Base-by-base conservation (phyloP, 768 basidiomycete species). In the Naematelia aurantialba region DNA sequence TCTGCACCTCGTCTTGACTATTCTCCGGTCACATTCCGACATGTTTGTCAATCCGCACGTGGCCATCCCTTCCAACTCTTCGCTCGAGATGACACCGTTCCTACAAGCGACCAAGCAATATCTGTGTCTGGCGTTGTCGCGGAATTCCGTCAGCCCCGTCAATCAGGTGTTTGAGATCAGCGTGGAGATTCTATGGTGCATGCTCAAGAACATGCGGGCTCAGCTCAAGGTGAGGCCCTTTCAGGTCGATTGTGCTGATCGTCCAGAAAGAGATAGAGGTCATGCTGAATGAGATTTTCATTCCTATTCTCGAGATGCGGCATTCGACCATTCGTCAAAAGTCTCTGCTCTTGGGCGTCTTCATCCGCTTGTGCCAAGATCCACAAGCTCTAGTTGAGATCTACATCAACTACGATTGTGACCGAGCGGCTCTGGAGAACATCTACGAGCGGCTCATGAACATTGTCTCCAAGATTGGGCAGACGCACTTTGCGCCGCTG, bases 361-460 rank as follows among this genome's bases (percentile, higher is more conserved):
- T 96, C 87, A 76, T 94, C 27, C 85, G 89, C 44, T 79, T 99
- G 14, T 93, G 89, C 70, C 89, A 94, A 75, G 96, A 98, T 71
- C 92, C 96, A 1, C 96, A 98, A 76, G 92, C 94, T 8, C 81
- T 99, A 19, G 96, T 99, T 27, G 96, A 99, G 76, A 85, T 98
- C 58, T 99, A 98, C 79, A 86, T 99, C 75, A 99, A 99, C 76
- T 99, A 99, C 73, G 96, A 99, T 73, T 99, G 96, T 74, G 96
- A 99, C 72, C 85, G 91, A 59, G 87, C 91, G 59, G 91, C 94
- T 3, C 83, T 84, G 10, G 94, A 96, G 71, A 98, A 99, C 78
- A 93, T 98, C 58, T 99, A 98, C 77, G 96, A 99, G 70, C 89
- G 89, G 85, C 80, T 97, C 49, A 90, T 98, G 82, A 97, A 97